Percentiles rank a stretch among this genome's conserved stretches.
Conservation (phyloP, 1,284 basidiomycete genomes). For the Abortiporus biennis region DNA sequence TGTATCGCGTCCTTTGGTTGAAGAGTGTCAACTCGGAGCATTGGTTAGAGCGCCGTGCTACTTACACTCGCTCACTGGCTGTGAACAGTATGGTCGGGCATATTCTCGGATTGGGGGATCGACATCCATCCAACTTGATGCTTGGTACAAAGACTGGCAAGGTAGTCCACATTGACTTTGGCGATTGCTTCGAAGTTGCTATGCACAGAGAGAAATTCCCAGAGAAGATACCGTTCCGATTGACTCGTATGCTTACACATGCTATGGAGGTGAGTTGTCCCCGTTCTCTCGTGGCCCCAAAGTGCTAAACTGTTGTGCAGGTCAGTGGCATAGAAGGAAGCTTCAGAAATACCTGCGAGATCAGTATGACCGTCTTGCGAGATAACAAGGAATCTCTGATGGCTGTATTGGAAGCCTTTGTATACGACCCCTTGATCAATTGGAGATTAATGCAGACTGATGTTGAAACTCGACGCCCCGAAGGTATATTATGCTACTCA, state of each 20-base stretch:
- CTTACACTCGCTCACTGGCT: slow-evolving; percentile 93
- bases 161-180: slow-evolving; percentile 93
- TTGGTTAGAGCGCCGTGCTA: slow-evolving; percentile 96
- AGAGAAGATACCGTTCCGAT: slow-evolving; percentile 96
- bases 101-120: slow-evolving; percentile 96
- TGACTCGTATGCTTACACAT: slow-evolving; percentile 97
- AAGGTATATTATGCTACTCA: slow-evolving; percentile 37
- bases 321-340: slow-evolving; percentile 97
- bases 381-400: slow-evolving; percentile 98
- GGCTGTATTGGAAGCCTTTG: slow-evolving; percentile 95
- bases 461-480: slow-evolving; percentile 52
- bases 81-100: slow-evolving; percentile 97
- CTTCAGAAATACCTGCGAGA: slow-evolving; percentile 94
- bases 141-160: slow-evolving; percentile 92
- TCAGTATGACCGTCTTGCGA: slow-evolving; percentile 94
- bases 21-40: slow-evolving; percentile 95
- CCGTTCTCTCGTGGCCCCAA: slow-evolving; percentile 4
- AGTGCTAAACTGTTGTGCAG: slow-evolving; percentile 30
- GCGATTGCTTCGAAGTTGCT: slow-evolving; percentile 92
- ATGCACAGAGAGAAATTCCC: slow-evolving; percentile 99
- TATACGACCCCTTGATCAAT: slow-evolving; percentile 86
- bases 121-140: slow-evolving; percentile 95
- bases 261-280: slow-evolving; percentile 87
- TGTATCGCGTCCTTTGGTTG: slow-evolving; percentile 98
- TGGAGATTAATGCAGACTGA: slow-evolving; percentile 82